phyloP scores from a whole-genome alignment of 2,329 filamentous ascomycete species.

The Phaeosphaeriaceae sp. region DNA sequence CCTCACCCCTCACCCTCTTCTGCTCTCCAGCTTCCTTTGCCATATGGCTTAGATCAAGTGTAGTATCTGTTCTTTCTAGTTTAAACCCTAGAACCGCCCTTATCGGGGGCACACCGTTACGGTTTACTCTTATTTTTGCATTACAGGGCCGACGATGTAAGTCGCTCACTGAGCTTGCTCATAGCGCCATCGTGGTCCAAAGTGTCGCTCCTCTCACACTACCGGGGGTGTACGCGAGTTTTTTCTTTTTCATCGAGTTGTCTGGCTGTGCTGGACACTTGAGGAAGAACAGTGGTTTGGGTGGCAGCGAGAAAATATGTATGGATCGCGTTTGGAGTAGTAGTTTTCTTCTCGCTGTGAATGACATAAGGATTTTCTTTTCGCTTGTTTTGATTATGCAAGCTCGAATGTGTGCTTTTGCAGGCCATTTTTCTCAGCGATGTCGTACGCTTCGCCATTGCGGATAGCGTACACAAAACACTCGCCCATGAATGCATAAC shows the following conservation, averaged over 20 bases:
- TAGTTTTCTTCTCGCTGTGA: too few species aligned
- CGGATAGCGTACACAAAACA: neutral
- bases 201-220: constrained; percentile 81
- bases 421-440: neutral
- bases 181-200: constrained; percentile 58
- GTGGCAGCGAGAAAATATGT: too few species aligned
- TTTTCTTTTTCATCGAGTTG: constrained; percentile 24
- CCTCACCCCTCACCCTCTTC: constrained; percentile 25
- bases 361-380: too few species aligned
- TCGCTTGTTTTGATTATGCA: too few species aligned
- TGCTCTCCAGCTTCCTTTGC: constrained; percentile 39
- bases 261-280: neutral
- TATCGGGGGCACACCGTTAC: constrained; percentile 92
- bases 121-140: constrained; percentile 77
- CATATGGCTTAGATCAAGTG: constrained; percentile 12
- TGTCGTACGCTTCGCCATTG: neutral
- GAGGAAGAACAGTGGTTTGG: neutral
- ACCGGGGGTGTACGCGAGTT: constrained; percentile 73
- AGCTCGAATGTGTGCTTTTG: neutral
- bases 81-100: constrained; percentile 74
- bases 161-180: constrained; percentile 74
- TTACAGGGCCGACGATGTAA: constrained; percentile 11
- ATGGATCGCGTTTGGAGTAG: too few species aligned
- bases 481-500: neutral
- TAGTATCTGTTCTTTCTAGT: neutral